phyloP scores from a whole-genome alignment of 768 basidiomycete genomes.

The Tulasnella sp. region DNA sequence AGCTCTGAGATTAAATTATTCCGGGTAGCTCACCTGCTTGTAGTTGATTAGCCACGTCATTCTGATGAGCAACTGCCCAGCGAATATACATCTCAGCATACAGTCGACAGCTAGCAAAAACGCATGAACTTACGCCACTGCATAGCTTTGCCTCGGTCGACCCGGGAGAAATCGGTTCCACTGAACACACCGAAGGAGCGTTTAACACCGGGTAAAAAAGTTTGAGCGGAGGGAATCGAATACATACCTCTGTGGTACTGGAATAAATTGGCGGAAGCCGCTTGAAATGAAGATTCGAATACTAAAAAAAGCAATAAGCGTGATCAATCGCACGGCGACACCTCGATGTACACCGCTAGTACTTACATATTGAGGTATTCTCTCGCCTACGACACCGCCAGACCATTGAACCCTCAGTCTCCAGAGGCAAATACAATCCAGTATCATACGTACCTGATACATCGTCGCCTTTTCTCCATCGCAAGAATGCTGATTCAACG shows the following conservation, averaged over 20 bases:
- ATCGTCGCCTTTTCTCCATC: conserved; percentile 18
- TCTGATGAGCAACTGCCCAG: conserved; percentile 12
- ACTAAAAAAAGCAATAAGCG: neutral
- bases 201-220: too few relatives aligned
- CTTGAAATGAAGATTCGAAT: conserved; percentile 8
- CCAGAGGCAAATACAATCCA: neutral
- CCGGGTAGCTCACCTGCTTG: neutral
- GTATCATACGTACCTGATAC: conserved; percentile 4
- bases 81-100: neutral
- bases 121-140: conserved; percentile 10
- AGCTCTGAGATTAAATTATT: neutral
- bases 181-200: neutral
- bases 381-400: neutral
- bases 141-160: conserved; percentile 15
- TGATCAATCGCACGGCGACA: too few relatives aligned
- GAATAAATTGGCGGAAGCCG: neutral
- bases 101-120: neutral
- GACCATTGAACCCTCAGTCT: too few relatives aligned
- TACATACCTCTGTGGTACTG: neutral
- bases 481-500: conserved; percentile 17
- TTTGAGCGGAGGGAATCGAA: neutral
- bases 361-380: conserved; percentile 5
- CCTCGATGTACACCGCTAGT: neutral
- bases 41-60: conserved; percentile 8
- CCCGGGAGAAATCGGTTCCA: conserved; percentile 6